These are phyloP conservation scores for Gloeopeniophorella convolvens DNA, from an alignment of 768 basidiomycete species.

Conservation along the genomic window DNA sequence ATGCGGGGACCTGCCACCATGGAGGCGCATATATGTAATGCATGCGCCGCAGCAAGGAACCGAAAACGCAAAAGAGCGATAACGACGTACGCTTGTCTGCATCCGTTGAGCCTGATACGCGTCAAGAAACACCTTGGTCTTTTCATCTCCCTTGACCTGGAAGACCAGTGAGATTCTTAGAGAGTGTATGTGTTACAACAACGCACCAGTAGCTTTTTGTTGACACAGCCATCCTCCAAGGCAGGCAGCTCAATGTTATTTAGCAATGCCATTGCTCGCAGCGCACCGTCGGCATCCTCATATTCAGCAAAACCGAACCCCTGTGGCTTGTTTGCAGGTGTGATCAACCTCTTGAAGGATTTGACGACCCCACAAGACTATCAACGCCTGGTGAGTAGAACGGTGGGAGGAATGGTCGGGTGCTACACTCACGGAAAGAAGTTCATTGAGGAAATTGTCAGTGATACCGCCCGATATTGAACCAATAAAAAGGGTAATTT, in stretches of 20 bases:
- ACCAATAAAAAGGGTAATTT: constrained; percentile 81
- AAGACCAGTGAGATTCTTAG: constrained; percentile 31
- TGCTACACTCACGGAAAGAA: constrained; percentile 61
- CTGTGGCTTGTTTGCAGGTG: constrained; percentile 89
- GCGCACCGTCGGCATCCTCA: constrained; percentile 87
- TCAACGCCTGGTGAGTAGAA: neutral
- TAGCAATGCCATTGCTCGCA: constrained; percentile 64
- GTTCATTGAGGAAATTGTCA: constrained; percentile 69
- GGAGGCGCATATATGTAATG: neutral
- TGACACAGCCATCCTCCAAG: constrained; percentile 50
- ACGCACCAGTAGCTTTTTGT: constrained; percentile 68
- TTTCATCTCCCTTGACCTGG: constrained; percentile 96
- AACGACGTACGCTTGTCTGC: constrained; percentile 65
- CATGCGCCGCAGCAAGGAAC: constrained; percentile 8
- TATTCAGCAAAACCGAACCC: constrained; percentile 97
- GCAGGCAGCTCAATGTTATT: constrained; percentile 60
- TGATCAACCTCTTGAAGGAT: constrained; percentile 89
- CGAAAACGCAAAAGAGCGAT: constrained; percentile 1
- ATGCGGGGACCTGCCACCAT: neutral
- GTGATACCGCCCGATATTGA: constrained; percentile 92
- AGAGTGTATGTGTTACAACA: constrained; percentile 5
- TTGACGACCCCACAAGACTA: constrained; percentile 88
- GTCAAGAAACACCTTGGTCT: constrained; percentile 83
- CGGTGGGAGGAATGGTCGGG: neutral
- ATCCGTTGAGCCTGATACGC: constrained; percentile 77